These are phyloP conservation scores for Penicillium sclerotiorum DNA, from an alignment of 2,329 filamentous ascomycete species.

Conservation along the genomic window DNA sequence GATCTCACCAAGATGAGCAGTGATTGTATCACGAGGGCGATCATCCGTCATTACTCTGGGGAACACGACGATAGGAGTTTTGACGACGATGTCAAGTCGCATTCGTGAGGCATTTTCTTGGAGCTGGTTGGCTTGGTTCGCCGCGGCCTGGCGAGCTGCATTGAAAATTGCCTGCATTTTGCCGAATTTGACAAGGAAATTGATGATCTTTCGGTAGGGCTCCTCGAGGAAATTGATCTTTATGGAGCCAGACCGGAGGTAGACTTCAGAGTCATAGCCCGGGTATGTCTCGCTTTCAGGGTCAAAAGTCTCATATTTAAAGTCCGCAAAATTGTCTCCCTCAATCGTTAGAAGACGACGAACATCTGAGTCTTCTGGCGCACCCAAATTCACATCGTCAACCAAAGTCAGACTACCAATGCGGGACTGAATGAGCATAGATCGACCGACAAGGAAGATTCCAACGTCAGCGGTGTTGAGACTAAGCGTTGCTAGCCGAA, in stretches of 20 bases:
- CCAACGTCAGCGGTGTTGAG: constrained; percentile 91
- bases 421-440: constrained; percentile 83
- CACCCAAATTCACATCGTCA: constrained; percentile 91
- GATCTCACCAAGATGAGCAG: constrained; percentile 93
- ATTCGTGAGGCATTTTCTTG: constrained; percentile 88
- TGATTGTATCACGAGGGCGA: constrained; percentile 76
- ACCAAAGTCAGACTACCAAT: constrained; percentile 86
- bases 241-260: constrained; percentile 86
- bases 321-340: constrained; percentile 92
- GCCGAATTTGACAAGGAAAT: constrained; percentile 97
- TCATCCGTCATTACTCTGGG: constrained; percentile 75
- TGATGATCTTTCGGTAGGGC: constrained; percentile 96
- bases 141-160: constrained; percentile 89
- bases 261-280: constrained; percentile 91
- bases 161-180: constrained; percentile 99
- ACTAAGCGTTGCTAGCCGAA: constrained; percentile 87
- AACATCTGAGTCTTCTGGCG: constrained; percentile 76
- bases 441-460: constrained; percentile 81
- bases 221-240: constrained; percentile 97
- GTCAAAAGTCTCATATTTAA: constrained; percentile 96
- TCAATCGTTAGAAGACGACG: constrained; percentile 91
- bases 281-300: constrained; percentile 75
- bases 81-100: constrained; percentile 90
- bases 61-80: constrained; percentile 95
- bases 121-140: constrained; percentile 88